Evolutionary conservation across 2,329 filamentous ascomycete genomes (phyloP).

Genomic region (Sclerotinia minor): DNA sequence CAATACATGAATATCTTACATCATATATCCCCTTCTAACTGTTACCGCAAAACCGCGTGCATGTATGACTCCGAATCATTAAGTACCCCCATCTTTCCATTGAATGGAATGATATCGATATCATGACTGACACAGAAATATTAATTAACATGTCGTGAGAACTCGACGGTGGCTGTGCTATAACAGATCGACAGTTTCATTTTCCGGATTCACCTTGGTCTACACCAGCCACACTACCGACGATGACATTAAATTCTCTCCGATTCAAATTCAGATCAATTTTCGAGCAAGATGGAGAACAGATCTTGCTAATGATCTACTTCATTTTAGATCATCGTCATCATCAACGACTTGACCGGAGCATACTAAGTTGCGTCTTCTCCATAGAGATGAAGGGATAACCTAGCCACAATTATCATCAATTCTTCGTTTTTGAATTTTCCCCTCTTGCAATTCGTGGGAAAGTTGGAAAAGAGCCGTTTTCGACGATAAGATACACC

Average conservation of each 20-base stretch:
- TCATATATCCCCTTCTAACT: background rate
- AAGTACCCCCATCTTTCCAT: background rate
- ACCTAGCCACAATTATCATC: background rate
- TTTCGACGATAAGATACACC: background rate
- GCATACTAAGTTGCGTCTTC: background rate
- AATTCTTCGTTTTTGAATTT: background rate
- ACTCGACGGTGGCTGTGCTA: background rate
- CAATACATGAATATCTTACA: background rate
- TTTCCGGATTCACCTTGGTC: too few relatives aligned
- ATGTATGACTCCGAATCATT: background rate
- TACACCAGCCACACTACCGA: slow-evolving; percentile 5
- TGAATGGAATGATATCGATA: background rate
- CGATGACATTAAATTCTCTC: background rate
- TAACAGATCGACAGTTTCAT: background rate
- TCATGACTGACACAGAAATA: background rate
- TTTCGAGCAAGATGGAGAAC: background rate
- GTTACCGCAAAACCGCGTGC: background rate
- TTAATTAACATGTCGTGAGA: too few relatives aligned
- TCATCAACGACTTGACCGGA: background rate
- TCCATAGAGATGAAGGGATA: background rate
- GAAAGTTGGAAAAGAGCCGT: background rate
- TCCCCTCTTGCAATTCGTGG: background rate
- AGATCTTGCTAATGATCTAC: background rate
- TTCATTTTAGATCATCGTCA: background rate
- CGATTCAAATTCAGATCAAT: background rate